Base-by-base conservation (phyloP, 306 rosid species). In the Sphenostylis stenocarpa region DNA sequence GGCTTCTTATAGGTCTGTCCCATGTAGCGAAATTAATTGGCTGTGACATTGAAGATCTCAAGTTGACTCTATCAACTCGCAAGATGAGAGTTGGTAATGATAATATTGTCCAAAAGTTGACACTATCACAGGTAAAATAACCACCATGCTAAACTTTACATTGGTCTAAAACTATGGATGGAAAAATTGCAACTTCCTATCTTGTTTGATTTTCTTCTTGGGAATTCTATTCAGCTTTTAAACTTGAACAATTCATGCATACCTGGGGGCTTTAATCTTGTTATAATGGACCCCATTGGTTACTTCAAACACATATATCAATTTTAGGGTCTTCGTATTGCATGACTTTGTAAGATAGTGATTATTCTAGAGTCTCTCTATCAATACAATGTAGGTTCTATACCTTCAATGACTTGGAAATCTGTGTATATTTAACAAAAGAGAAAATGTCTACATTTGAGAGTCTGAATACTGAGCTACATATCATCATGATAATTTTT, bases 1-100 rank as follows among this genome's bases (percentile, higher is more conserved):
- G 75, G 64, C 77, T 66, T 62, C 79, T 84, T 88, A 77, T 86
- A 94, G 98, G 94, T 84, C 82, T 94, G 63, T 70, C 48, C 29
- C 88, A 82, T 51, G 93, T 85, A 43, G 88, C 97, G 69, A 83
- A 90, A 43, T 82, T 94, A 85, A 81, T 94, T 84, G 96, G 89
- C 47, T 94, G 98, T 78, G 76, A 87, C 34, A 47, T 84, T 79
- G 96, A 81, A 77, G 94, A 88, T 55, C 94, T 94, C 73, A 88
- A 88, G 75, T 64, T 86, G 83, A 86, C 96, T 72, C 80, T 94
- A 84, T 88, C 98, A 75, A 88, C 88, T 70, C 94, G 93, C 52
- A 91, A 88, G 56, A 94, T 94, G 94, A 87, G 80, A 82, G 94
- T 88, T 77, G 93, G 97, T 41, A 90, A 81, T 70, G 98, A 94